Evolutionary conservation across 306 rosid genomes (phyloP), one percentile per base, ranked within the genome.

Genomic region (Glycine tomentella): DNA sequence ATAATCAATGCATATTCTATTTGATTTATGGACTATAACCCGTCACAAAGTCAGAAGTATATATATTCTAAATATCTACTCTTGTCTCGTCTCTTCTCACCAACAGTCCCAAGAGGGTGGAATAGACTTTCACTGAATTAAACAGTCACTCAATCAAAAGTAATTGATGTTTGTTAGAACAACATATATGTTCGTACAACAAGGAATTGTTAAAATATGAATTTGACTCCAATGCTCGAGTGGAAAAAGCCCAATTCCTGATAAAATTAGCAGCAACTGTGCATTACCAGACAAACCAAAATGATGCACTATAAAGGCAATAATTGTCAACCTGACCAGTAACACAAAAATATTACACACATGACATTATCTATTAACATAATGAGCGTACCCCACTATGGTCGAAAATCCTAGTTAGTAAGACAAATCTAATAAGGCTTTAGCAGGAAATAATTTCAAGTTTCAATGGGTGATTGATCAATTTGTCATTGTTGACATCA

Each of bases 271-370:
- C 14, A 78, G 42, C 10, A 78, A 73, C 53, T 67, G 74, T 15
- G 17, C 69, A 64, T 67, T 50, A 44, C 36, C 50, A 36, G 69
- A 81, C 85, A 78, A 87, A 68, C 51, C 48, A 81, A 56, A 81
- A 84, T 68, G 79, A 68, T 74, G 87, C 87, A 81, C 77, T 53
- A 77, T 62, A 67, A 81, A 75, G 88, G 34, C 69, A 78, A 88
- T 81, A 80, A 88, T 81, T 61, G 74, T 74, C 76, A 72, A 36
- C 52, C 38, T 9, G 69, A 83, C 82, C 53, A 25, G 72, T 20
- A 67, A 81, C 45, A 56, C 14, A 76, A 36, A 79, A 81, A 67
- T 56, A 70, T 70, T 62, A 53, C 72, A 50, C 38, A 44, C 73
- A 45, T 68, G 45, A 42, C 76, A 74, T 77, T 85, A 72, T 76